Base-by-base conservation (phyloP, 2,329 filamentous ascomycete species). In the Phoma sp. region DNA sequence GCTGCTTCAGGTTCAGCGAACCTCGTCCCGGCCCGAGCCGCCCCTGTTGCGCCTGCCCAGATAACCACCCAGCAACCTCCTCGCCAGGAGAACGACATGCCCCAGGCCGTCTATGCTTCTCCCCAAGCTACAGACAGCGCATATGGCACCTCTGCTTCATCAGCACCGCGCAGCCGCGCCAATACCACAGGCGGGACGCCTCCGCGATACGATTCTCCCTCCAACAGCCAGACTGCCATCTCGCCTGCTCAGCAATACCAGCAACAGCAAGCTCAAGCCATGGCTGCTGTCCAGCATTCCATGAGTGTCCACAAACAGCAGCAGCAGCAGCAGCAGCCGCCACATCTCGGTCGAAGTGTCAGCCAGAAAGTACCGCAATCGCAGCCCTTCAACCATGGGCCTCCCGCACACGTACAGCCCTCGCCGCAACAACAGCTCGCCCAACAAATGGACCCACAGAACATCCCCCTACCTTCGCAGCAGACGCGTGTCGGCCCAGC, bases 261-360 rank as follows among this genome's bases (percentile, higher is more conserved):
- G 67, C 91, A 96, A 69, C 89, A 93, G 69, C 90, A 91, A 33
- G 86, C 94, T 63, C 89, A 92, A 64, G 80, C 90, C 33, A 86
- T 95, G 83, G 85, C 86, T 7, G 87, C 90, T 58, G 89, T 89
- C 1, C 91, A 96, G 71, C 88, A 92, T 62, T 86, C 89, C 13
- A 48, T 52, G 43, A 37, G n/a, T 49, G 27, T 35, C 32, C 47
- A 57, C 29, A 49, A 49, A 44, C 58, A 88, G 39, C 29, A 31
- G 29, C 27, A 29, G 7, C 27, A 29, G 22, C 22, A 4, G 27
- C 27, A 29, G 27, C 62, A 65, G 36, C 81, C 82, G 57, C 87
- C 91, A 10, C 52, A 55, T 65, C 76, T 96, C 7, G 85, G 89
- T 53, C 85, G 90, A 60, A 88, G 85, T 60, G 83, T 88, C 51